Evolutionary conservation across 306 rosid genomes (phyloP).

Genomic region (Vicia sativa): DNA sequence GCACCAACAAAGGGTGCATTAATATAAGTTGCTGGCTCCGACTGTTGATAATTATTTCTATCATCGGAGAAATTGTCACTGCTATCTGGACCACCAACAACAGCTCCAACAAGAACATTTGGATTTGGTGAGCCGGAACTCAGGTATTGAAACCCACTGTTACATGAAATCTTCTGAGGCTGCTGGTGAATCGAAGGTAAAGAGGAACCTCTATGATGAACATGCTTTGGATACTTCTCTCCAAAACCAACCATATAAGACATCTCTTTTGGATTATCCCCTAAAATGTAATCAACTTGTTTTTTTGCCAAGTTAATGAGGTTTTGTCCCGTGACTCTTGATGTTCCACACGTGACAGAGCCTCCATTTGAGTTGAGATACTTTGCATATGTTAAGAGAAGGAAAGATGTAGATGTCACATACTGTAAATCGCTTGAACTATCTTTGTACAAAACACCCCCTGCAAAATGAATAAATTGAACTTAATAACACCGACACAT

Average conservation of each 20-base stretch:
- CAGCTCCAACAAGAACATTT: constrained; percentile 72
- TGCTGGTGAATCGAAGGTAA: constrained; percentile 57
- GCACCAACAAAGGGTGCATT: constrained; percentile 90
- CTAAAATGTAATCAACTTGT: constrained; percentile 85
- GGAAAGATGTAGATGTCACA: constrained; percentile 68
- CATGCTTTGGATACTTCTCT: constrained; percentile 56
- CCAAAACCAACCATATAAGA: constrained; percentile 94
- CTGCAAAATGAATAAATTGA: constrained; percentile 33
- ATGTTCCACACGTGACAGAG: constrained; percentile 50
- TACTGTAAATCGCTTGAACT: constrained; percentile 87
- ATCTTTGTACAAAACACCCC: constrained; percentile 71
- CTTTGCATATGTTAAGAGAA: constrained; percentile 65
- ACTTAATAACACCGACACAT: too few species aligned
- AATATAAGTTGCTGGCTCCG: constrained; percentile 89
- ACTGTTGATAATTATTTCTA: constrained; percentile 75
- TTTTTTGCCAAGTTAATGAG: constrained; percentile 59
- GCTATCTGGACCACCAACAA: constrained; percentile 90
- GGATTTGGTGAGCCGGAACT: constrained; percentile 66
- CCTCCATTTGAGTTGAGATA: constrained; percentile 52
- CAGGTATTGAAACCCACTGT: constrained; percentile 61
- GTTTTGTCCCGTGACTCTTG: constrained; percentile 48
- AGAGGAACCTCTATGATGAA: constrained; percentile 88
- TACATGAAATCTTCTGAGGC: constrained; percentile 52
- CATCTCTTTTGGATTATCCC: constrained; percentile 68
- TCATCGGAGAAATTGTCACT: constrained; percentile 69